These are phyloP conservation scores for Lodderomyces theae DNA, from an alignment of 1,139 yeast species.

Conservation along the genomic window DNA sequence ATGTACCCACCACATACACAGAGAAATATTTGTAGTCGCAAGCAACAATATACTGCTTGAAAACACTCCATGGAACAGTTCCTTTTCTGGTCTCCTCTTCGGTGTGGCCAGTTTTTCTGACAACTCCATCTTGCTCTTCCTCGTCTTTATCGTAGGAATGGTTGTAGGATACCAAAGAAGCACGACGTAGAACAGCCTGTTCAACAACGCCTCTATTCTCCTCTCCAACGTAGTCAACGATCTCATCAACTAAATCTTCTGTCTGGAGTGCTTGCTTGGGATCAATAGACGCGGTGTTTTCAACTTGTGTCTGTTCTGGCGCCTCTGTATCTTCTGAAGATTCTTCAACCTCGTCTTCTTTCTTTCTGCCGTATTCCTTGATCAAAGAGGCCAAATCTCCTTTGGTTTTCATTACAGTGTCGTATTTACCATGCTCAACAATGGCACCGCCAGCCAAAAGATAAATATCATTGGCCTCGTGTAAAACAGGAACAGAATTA, in stretches of 20 bases:
- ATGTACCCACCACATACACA: conserved; percentile 22
- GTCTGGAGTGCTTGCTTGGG: conserved; percentile 8
- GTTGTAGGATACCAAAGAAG: conserved; percentile 24
- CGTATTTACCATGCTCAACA: conserved; percentile 31
- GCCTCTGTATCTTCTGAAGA: conserved; percentile 36
- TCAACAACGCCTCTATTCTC: conserved; percentile 27
- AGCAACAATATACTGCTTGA: conserved; percentile 34
- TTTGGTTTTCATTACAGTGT: conserved; percentile 27
- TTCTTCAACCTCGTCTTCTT: conserved; percentile 33
- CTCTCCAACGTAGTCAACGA: conserved; percentile 19
- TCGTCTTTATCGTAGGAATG: conserved; percentile 20
- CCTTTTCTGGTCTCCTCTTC: conserved; percentile 33
- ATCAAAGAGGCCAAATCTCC: conserved; percentile 28
- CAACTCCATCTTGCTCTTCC: conserved; percentile 10
- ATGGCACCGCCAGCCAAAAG: conserved; percentile 26
- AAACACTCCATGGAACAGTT: conserved; percentile 31
- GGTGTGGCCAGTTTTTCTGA: conserved; percentile 25
- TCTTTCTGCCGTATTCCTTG: conserved; percentile 25
- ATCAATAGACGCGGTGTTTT: background rate
- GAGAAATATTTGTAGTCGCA: conserved; percentile 30
- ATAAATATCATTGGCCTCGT: conserved; percentile 26
- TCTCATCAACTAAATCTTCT: conserved; percentile 21
- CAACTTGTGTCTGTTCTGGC: conserved; percentile 15
- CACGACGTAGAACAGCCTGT: conserved; percentile 17
- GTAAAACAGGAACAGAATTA: conserved; percentile 30